Evolutionary conservation across 352 stramenopile species (phyloP), one percentile per base, ranked within the genome.

Genomic region (Pythium brachiatum): DNA sequence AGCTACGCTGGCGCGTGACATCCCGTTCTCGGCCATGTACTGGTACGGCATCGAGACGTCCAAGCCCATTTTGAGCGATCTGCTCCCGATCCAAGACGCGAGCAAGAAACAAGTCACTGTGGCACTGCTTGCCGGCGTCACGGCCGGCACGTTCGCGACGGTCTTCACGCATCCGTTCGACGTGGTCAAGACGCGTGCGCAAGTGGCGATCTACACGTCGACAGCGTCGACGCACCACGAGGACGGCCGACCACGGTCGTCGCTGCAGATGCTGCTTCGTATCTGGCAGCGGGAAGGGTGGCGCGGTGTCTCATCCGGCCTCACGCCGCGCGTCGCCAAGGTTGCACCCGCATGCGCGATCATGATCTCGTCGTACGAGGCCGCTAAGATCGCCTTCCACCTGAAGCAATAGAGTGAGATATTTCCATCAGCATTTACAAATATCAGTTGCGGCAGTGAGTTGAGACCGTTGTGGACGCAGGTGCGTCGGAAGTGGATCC

Each of bases 21-120:
- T 98, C n/a, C 94, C 96, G 16, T 98, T 98, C 74, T 95, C 80
- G 6, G 90, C 86, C 2, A 80, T 98, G 44, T 99, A 99, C 68
- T 98, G 92, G 93, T 79, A 83, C 44, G 82, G 78, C 53, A 89
- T 98, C 47, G 95, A 99, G 76, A 76, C 72, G 3, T 86, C 90
- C 52, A 90, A 92, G 75, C 66, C 61, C 9, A 65, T 57, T 43
- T 53, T 93, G 32, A 72, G 59, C 11, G 53, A 64, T 26, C 57
- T 57, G 15, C 34, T 82, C 21, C 39, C 64, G 4, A 69, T 76
- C 0, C 47, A 79, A n/a, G 64, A 83, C 32, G 32, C 57, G 0
- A 51, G 73, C n/a, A 43, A 64, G 36, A 74, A 65, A 26, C 72
- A 73, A 1, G 73, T 90, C 8, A 66, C 64, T 0, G 76, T 93